phyloP scores from a whole-genome alignment of 176 grass and related monocot genomes.

The Hordeum marinum region DNA sequence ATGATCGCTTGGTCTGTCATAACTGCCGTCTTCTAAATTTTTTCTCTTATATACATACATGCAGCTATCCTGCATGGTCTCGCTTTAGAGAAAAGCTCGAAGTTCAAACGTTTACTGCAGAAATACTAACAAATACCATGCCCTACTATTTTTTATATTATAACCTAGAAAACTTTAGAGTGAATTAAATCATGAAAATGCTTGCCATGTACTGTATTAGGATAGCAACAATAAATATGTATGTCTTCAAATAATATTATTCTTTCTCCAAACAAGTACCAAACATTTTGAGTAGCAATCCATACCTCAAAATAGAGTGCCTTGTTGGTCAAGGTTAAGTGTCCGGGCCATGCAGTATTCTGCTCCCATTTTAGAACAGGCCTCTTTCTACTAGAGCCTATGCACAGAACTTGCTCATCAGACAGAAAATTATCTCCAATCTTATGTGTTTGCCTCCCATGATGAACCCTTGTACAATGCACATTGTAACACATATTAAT shows the following conservation, averaged over 20 bases:
- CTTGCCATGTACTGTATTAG: background rate
- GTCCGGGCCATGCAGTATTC: conserved; percentile 91
- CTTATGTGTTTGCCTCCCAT: conserved; percentile 74
- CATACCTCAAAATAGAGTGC: conserved; percentile 97
- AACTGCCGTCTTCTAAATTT: background rate
- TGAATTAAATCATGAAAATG: conserved; percentile 8
- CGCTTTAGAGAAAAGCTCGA: background rate
- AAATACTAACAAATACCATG: conserved; percentile 6
- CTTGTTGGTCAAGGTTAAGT: conserved; percentile 79
- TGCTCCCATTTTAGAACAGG: conserved; percentile 98
- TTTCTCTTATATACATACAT: background rate
- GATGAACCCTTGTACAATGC: conserved; percentile 67
- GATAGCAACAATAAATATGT: conserved; percentile 5
- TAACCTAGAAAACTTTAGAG: background rate
- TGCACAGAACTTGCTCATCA: conserved; percentile 83
- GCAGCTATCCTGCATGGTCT: background rate
- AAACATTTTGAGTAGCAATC: conserved; percentile 9
- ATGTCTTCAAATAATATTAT: background rate
- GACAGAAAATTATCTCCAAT: conserved; percentile 49
- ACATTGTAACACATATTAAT: conserved; percentile 18
- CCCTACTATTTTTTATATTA: background rate
- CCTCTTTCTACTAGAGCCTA: conserved; percentile 88
- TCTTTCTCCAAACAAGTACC: conserved; percentile 6
- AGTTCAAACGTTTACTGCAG: background rate
- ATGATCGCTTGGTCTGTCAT: background rate